Base-by-base conservation (phyloP, 2,329 filamentous ascomycete species). In the Cercospora sp. region DNA sequence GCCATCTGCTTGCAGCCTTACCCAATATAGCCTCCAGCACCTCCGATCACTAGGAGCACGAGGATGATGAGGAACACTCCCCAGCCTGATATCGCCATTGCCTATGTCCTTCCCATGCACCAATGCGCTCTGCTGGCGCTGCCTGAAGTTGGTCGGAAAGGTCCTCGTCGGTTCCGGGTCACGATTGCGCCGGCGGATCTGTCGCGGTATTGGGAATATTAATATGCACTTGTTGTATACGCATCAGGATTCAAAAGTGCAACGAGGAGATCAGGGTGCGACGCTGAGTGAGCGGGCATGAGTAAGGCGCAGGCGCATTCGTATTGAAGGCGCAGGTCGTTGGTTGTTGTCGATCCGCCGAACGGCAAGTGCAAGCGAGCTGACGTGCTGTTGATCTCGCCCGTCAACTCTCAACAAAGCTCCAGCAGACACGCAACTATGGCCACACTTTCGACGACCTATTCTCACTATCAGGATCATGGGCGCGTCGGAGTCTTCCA, bases 61-160 rank as follows among this genome's bases (percentile, higher is more conserved):
- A 94, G 79, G 76, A 92, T 85, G 77, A 96, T 88, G 78, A 93
- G 86, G 81, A 94, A 88, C 70, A 90, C 86, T 76, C 89, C 89
- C 72, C 86, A 76, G 73, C 77, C 77, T 61, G 71, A 71, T 48
- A 73, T 69, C 48, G 67, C 72, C 69, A 72, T 73, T 28, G 66
- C 65, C 66, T 66, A 65, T 61, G 28, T 45, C n/a, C 39, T 53
- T 58, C 53, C 63, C 63, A 63, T 63, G 60, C 60, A 45, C 31
- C 51, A 48, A 33, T 53, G 60, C 42, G 60, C 42, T 51, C 42
- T 31, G 60, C 61, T 57, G 48, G 51, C 45, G 61, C 61, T 55
- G 31, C 23, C 28, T 63, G 60, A 63, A 42, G 23, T 31, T 28
- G 60, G 23, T 16, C 23, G 23, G 26, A 30, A 20, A 13, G 60